A percentile compares a stretch with the other conserved stretches of the same genome.
These are phyloP conservation scores for Ampelocalamus luodianensis DNA, from an alignment of 176 grass and related monocot species.

Conservation along the genomic window DNA sequence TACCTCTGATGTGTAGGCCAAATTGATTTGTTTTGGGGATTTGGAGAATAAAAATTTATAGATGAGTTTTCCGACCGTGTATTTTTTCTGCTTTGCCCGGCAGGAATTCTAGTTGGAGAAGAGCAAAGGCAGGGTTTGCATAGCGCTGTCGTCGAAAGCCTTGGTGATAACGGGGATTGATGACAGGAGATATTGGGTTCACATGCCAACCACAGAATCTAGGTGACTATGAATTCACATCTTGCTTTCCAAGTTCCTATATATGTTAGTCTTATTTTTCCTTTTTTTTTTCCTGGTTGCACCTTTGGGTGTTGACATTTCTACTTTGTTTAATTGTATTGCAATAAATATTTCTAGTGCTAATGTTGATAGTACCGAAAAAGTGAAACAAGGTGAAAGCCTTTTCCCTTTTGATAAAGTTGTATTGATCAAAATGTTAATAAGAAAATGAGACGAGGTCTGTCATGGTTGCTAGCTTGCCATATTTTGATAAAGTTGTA, in stretches of 20 bases:
- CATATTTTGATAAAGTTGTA: too few relatives aligned
- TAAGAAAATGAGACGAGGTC: background rate
- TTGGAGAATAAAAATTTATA: background rate
- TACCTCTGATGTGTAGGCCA: too few relatives aligned
- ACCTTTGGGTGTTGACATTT: background rate
- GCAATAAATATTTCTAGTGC: background rate
- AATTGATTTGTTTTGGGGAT: background rate
- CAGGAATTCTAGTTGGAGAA: too few relatives aligned
- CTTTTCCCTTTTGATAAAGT: background rate
- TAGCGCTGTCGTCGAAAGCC: constrained; percentile 62
- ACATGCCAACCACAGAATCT: constrained; percentile 71
- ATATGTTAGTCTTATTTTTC: background rate
- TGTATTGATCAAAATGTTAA: background rate
- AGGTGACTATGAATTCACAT: constrained; percentile 52
- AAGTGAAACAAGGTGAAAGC: background rate
- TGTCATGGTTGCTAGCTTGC: background rate
- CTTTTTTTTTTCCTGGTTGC: background rate
- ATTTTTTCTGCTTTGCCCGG: too few relatives aligned
- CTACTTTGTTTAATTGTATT: background rate
- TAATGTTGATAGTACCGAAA: background rate
- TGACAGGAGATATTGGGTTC: constrained; percentile 88
- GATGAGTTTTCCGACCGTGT: background rate
- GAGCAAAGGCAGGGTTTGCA: constrained; percentile 58
- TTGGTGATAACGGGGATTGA: constrained; percentile 84
- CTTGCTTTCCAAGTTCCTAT: background rate